These are phyloP conservation scores for Cystobasidiopsis lactophilus DNA, from an alignment of 768 basidiomycete species.

Conservation along the genomic window DNA sequence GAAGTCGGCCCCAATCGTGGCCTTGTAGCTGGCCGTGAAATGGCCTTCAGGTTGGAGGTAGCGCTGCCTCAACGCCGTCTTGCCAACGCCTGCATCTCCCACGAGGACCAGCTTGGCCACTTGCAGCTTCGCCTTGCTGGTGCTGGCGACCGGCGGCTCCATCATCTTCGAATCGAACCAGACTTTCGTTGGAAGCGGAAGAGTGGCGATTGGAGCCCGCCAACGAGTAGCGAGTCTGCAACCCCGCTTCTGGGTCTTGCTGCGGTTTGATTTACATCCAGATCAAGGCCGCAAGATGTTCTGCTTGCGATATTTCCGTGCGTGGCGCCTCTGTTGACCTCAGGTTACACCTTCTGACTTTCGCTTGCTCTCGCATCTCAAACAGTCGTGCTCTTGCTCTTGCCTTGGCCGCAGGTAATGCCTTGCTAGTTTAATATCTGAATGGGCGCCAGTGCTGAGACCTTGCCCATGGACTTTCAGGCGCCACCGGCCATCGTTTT, in stretches of 20 bases:
- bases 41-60: neutral
- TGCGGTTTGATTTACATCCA: no score
- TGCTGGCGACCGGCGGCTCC: neutral
- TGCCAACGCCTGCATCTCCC: neutral
- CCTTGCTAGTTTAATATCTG: neutral
- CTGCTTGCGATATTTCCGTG: neutral
- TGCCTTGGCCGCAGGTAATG: neutral
- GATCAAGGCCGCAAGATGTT: no score
- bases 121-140: neutral
- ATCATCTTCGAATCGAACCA: neutral
- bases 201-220: neutral
- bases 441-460: neutral
- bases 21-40: constrained; percentile 6
- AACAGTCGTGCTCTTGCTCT: neutral
- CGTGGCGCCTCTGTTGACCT: neutral
- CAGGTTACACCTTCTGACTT: neutral
- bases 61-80: constrained; percentile 1
- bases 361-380: neutral
- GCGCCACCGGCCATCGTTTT: neutral
- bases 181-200: neutral
- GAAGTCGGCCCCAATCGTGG: constrained; percentile 13
- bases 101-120: neutral
- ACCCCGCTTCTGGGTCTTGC: no score
- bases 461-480: no score
- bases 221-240: neutral